Evolutionary conservation across 2,329 filamentous ascomycete genomes (phyloP).

Genomic region (Westerdykella aurantiaca): DNA sequence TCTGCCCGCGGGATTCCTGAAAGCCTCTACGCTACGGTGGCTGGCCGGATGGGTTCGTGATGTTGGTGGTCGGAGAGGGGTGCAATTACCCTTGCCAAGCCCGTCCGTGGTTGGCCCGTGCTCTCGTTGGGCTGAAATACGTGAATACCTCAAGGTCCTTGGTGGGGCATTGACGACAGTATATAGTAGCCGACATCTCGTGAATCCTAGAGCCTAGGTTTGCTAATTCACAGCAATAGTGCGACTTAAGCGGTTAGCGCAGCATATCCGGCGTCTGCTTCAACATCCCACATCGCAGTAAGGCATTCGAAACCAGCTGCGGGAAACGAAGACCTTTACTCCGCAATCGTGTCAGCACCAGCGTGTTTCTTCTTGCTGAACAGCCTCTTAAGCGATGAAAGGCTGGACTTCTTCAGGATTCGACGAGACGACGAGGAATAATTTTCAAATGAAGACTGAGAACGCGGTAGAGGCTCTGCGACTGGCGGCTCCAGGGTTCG

Average conservation of each 20-base stretch:
- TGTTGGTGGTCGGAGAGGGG: too few relatives aligned
- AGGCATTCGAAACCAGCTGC: constrained; percentile 4
- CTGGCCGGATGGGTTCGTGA: too few relatives aligned
- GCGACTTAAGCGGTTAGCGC: background rate
- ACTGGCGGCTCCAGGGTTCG: constrained; percentile 12
- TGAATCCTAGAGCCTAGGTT: too few relatives aligned
- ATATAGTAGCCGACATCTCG: too few relatives aligned
- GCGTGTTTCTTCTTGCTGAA: constrained; percentile 33
- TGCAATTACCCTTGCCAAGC: too few relatives aligned
- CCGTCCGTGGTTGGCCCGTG: too few relatives aligned
- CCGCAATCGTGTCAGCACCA: constrained; percentile 29
- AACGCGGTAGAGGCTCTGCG: constrained; percentile 14
- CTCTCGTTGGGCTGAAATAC: too few relatives aligned
- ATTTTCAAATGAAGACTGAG: constrained; percentile 26
- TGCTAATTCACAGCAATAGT: too few relatives aligned
- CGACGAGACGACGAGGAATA: constrained; percentile 15
- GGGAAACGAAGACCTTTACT: constrained; percentile 17
- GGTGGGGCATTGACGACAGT: too few relatives aligned
- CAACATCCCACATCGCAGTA: constrained; percentile 15
- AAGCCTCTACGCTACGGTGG: too few relatives aligned
- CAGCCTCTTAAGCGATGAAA: constrained; percentile 32
- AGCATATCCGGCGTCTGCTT: background rate
- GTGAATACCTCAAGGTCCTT: too few relatives aligned
- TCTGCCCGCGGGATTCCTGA: too few relatives aligned
- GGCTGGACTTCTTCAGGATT: constrained; percentile 29